Base-by-base conservation (phyloP, 805 yeast genomes). In the Saccharomyces paradoxus region DNA sequence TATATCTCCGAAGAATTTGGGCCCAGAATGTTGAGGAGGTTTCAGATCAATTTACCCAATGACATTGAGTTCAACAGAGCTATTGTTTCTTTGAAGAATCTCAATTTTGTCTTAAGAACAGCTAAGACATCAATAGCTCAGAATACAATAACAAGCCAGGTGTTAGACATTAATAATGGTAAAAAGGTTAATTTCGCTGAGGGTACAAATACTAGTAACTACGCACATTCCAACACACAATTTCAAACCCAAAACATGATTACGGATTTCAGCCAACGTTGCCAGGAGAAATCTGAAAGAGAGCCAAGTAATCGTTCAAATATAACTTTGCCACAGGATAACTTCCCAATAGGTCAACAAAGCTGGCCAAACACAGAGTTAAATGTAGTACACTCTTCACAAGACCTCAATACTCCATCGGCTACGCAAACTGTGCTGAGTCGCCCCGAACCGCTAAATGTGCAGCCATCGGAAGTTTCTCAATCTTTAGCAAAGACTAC, bases 31-130 rank as follows among this genome's bases (percentile, higher is more conserved):
- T n/a, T 67, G 48, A 63, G 53, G 49, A 53, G 71, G 24, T 68
- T 68, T 49, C 71, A 68, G 53, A 48, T 68, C 3, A 56, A 58
- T 8, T 59, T 67, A 26, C 29, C 28, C 3, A 55, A 52, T 41
- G 55, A 48, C 2, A 32, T 30, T 2, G 68, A 63, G 14, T 66
- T 59, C 37, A 21, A 27, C 17, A 41, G 10, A 41, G 17, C 17
- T 37, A 12, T 37, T 8, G 22, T 37, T n/a, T 37, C 24, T 17
- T 37, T 37, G 12, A 37, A 17, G 9, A 37, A 37, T 17, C 22
- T 37, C 4, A 37, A 21, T 21, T 37, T 37, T 17, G 17, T 17
- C 17, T 3, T 37, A 8, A 37, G 22, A 9, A 37, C 44, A 17
- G 44, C 44, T 7, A 37, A 17, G 22, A 37, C 44, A 7, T 37